Conservation (phyloP, 257 asterid species). For the Capsicum chinense region DNA sequence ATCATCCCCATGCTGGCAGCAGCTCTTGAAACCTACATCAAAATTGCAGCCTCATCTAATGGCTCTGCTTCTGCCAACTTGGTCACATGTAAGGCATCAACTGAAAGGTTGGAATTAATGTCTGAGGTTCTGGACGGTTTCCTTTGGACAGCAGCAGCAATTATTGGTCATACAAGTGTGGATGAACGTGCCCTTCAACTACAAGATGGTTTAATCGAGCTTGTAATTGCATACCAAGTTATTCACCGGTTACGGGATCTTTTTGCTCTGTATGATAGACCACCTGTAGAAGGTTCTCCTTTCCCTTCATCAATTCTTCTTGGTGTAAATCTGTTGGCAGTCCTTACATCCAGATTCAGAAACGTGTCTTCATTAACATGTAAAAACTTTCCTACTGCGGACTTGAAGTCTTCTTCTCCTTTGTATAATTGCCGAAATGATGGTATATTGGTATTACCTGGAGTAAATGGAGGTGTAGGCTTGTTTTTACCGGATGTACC, state of each 20-base stretch:
- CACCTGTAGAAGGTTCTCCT: conserved; percentile 95
- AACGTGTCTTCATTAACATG: conserved; percentile 69
- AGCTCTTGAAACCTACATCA: conserved; percentile 88
- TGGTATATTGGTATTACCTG: conserved; percentile 28
- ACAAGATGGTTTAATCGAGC: conserved; percentile 91
- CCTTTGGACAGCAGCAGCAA: conserved; percentile 75
- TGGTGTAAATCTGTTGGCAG: conserved; percentile 77
- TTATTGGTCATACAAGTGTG: conserved; percentile 69
- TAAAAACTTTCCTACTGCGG: conserved; percentile 59
- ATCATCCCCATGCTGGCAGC: conserved; percentile 94
- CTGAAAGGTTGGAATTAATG: conserved; percentile 62
- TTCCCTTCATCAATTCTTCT: conserved; percentile 91
- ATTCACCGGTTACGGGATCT: conserved; percentile 92
- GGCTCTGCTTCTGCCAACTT: conserved; percentile 58
- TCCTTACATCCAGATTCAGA: conserved; percentile 82
- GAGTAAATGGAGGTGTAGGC: conserved; percentile 33
- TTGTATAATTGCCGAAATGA: conserved; percentile 38
- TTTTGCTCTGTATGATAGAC: conserved; percentile 97
- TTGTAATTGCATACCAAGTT: conserved; percentile 85
- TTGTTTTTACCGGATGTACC: conserved; percentile 52
- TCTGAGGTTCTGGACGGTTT: conserved; percentile 86
- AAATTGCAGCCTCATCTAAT: conserved; percentile 86
- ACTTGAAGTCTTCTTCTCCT: conserved; percentile 39
- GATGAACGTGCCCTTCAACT: conserved; percentile 73
- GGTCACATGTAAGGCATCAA: conserved; percentile 60